Base-by-base conservation (phyloP, 177 flowering plant genomes). In the Vitis hybrid region DNA sequence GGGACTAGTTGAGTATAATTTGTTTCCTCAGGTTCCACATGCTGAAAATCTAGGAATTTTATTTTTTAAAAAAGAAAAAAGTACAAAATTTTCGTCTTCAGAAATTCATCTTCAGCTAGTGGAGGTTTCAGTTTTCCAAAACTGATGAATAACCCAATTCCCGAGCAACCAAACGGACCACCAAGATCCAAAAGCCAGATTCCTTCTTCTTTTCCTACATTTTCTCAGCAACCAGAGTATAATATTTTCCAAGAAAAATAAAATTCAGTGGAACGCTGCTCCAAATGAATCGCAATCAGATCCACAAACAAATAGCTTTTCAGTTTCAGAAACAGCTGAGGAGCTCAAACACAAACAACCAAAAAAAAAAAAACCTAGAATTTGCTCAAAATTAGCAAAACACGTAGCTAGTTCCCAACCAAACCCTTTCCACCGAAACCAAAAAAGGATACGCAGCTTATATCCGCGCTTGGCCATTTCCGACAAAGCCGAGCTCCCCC, bases 401-500 rank as follows among this genome's bases (percentile, higher is more conserved):
- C 57, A 4, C 57, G n/a, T 4, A 54, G 7, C 17, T 12, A 33
- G 33, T 28, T 19, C 17, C 24, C 12, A 62, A 3, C 38, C 22
- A 20, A 11, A 55, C 28, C 33, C 7, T 28, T 13, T 14, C 59
- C 12, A 28, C 49, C 59, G 53, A 57, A 64, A 19, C 44, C 20
- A 59, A 61, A 49, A 14, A 73, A 87, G 90, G 93, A 90, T 90
- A 90, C 96, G 96, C 69, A 89, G 77, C 75, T 88, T 90, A 78
- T 90, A 86, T 65, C 88, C 92, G n/a, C 92, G 87, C 82, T 89
- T 90, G 63, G 87, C 91, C 92, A 90, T 90, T 73, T 65, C 59
- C 54, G n/a, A 54, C 14, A 56, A 61, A 68, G n/a, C 17, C 65
- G 13, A 66, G 56, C n/a, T 20, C 11, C 58, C 0, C 3, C 33